Percentiles rank a stretch among this genome's conserved stretches.
These are phyloP conservation scores for Trypanosoma theileri DNA, from an alignment of 208 protist species.

Conservation along the genomic window DNA sequence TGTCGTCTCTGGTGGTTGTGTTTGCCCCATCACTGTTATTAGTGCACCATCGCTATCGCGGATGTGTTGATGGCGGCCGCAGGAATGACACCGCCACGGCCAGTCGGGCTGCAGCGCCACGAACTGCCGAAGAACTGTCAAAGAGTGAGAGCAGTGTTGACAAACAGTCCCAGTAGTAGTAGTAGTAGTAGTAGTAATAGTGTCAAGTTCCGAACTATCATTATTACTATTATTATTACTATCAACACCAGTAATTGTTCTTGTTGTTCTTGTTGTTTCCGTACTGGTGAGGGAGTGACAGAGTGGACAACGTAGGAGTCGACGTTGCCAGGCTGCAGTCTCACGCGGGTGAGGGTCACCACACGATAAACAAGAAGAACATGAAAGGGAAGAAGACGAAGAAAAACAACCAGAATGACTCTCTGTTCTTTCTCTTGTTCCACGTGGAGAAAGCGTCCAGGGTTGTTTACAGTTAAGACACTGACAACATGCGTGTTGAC, in stretches of 20 bases:
- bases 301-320: conserved; percentile 24
- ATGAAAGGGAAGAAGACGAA: no score
- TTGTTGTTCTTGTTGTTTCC: background rate
- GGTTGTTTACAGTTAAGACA: conserved; percentile 18
- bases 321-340: conserved; percentile 29
- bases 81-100: no score
- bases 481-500: conserved; percentile 17
- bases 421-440: conserved; percentile 1
- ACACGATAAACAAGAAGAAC: conserved; percentile 15
- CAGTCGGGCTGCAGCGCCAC: no score
- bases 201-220: background rate
- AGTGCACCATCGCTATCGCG: conserved; percentile 38
- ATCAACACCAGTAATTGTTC: background rate
- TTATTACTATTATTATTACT: background rate
- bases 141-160: no score
- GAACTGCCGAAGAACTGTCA: no score
- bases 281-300: conserved; percentile 14
- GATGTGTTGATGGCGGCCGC: no score
- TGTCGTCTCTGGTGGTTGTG: conserved; percentile 10
- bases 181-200: background rate
- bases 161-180: background rate
- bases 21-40: conserved; percentile 43
- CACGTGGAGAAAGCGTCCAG: conserved; percentile 15
- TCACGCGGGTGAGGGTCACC: conserved; percentile 42
- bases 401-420: background rate